These are phyloP conservation scores for Filosporella fistucella DNA, from an alignment of 495 filamentous ascomycete species.

Conservation along the genomic window DNA sequence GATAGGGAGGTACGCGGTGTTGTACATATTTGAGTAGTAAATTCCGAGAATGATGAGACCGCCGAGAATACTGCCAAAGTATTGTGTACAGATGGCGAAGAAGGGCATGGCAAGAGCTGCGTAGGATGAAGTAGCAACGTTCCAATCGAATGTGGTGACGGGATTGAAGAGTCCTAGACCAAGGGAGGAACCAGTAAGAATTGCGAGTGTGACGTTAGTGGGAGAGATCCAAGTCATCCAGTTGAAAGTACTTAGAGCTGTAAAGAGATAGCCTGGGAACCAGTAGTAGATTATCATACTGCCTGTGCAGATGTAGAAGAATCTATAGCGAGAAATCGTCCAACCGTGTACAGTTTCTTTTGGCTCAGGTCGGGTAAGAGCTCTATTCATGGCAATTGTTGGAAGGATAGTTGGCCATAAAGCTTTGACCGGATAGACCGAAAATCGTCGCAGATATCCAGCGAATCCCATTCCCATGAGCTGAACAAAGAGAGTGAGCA, in stretches of 20 bases:
- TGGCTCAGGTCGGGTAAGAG: conserved; percentile 58
- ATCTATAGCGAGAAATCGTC: conserved; percentile 34
- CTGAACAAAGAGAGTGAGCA: conserved; percentile 65
- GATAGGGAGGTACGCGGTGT: conserved; percentile 49
- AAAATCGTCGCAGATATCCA: conserved; percentile 58
- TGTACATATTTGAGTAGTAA: conserved; percentile 47
- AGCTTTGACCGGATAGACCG: conserved; percentile 66
- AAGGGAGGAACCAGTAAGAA: conserved; percentile 59
- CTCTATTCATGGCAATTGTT: conserved; percentile 59
- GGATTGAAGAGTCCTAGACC: conserved; percentile 54
- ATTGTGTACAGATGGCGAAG: conserved; percentile 29
- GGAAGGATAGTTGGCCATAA: conserved; percentile 68
- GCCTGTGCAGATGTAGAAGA: conserved; percentile 28
- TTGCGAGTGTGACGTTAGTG: conserved; percentile 48
- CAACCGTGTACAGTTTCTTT: conserved; percentile 50
- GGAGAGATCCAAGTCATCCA: conserved; percentile 39
- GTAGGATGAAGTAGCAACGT: conserved; percentile 40
- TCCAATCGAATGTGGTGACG: conserved; percentile 60
- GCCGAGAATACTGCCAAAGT: conserved; percentile 57
- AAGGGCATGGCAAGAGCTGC: conserved; percentile 31
- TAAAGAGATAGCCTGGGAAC: conserved; percentile 33
- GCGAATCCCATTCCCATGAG: conserved; percentile 70
- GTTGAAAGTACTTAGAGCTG: conserved; percentile 32
- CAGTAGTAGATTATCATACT: conserved; percentile 34
- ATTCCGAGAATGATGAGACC: conserved; percentile 48